Percentiles rank a stretch among this genome's conserved stretches.
Evolutionary conservation across 2,329 filamentous ascomycete species (phyloP).

Genomic region (Diaporthe citri): DNA sequence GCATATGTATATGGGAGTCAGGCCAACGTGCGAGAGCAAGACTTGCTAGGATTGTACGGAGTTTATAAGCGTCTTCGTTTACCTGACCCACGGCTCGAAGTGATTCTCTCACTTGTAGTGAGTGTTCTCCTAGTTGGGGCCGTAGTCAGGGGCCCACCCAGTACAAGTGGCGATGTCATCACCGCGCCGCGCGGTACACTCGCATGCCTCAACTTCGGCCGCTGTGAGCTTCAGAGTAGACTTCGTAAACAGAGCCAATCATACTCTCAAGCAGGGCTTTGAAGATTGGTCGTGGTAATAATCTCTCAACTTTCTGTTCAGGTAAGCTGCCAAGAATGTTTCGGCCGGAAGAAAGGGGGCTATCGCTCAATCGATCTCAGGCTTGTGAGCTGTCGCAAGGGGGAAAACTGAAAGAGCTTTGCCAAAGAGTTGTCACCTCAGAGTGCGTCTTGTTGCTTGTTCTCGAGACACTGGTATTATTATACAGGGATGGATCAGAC

Average conservation of each 20-base stretch:
- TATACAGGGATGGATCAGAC: too few species aligned
- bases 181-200: neutral
- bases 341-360: neutral
- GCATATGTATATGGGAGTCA: slow-evolving; percentile 36
- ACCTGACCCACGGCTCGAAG: neutral
- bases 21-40: slow-evolving; percentile 34
- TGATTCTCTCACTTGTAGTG: neutral
- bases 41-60: slow-evolving; percentile 33
- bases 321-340: neutral
- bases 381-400: neutral
- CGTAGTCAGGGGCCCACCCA: neutral
- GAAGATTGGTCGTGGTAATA: neutral
- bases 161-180: neutral
- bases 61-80: slow-evolving; percentile 25
- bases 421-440: neutral
- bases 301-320: neutral
- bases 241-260: neutral
- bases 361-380: neutral
- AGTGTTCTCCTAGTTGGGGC: neutral
- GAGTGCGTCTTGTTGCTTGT: neutral
- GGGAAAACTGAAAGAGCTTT: neutral
- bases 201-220: too few species aligned
- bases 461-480: too few species aligned
- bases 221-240: neutral
- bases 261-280: neutral